Base-by-base conservation (phyloP, 768 basidiomycete genomes). In the Boletus vermiculosoides region DNA sequence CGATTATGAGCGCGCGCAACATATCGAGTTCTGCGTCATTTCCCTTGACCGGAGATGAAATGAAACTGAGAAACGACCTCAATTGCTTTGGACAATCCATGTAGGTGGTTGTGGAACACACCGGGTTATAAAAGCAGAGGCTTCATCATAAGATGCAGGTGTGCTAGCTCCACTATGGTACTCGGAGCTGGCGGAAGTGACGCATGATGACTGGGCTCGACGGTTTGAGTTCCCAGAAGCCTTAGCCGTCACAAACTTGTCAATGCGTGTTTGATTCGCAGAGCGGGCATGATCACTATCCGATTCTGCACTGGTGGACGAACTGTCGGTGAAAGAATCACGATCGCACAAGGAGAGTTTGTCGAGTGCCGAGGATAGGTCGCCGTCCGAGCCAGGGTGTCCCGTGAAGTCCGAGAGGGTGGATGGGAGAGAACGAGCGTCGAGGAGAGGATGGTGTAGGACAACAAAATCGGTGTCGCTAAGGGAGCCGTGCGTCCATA, bases 1-100 rank as follows among this genome's bases (percentile, higher is more conserved):
- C 90, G 58, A 91, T 76, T 61, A 90, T 84, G 56, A 92, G 80
- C 0, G 88, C 84, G 55, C 90, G 90, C 7, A 91, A 76, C 39
- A 92, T 75, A 7, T 80, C 77, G 36, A 92, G 80, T 39, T 82
- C 76, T 25, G 54, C 20, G 20, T 46, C 57, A 0, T 51, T 54
- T 28, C 56, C 58, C 33, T 57, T 54, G 23, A 50, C 47, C 20
- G 68, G 66, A 25, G 53, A 51, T n/a, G 63, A 60, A 45, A 73
- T 57, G 39, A 64, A 62, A 39, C 71, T 71, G 33, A 51, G 45
- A 49, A 49, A 39, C n/a, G 28, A 13, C 3, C 15, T 42, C 25
- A 50, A 50, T 53, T 25, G 44, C 10, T 37, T 46, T 25, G 34
- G 34, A 39, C 16, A 13, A 18, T 31, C 33, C 44, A 40, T 15